Base-by-base conservation (phyloP, 2,329 filamentous ascomycete species). In the Epichloe gansuensis region DNA sequence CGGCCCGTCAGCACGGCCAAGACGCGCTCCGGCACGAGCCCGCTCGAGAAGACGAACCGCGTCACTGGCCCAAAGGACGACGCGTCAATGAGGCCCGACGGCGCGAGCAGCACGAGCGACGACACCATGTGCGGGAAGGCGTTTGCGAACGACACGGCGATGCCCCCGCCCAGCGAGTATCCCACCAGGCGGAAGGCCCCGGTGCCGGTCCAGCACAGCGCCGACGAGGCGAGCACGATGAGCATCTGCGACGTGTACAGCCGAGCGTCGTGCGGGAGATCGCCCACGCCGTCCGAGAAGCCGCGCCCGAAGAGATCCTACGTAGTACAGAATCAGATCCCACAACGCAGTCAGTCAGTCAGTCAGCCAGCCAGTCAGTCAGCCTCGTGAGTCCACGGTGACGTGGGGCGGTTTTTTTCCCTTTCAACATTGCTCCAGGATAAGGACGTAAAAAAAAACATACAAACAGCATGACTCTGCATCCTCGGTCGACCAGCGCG, bases 101-200 rank as follows among this genome's bases (percentile, higher is more conserved):
- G 89, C 0, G 89, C 88, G 43, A 96, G 76, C 5, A 95, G 77
- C 11, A 93, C 74, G 23, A 96, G 73, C 9, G 77, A 80, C 12
- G 77, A 75, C 13, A 95, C 75, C 52, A 91, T 72, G 47, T 78
- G 65, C 0, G 88, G 86, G 63, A 91, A 90, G 54, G 82, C 77
- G 9, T 80, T 80, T 6, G 87, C 81, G 63, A 94, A 91, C 55
- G 83, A 80, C 5, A 83, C 80, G 4, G 83, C 82, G 52, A 95
- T 83, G 50, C 85, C 87, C 46, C 89, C 89, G 53, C 89, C 89
- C 1, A 95, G 76, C 0, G 86, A 91, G 68, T 93, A 95, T 11
- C 89, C 89, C 12, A 91, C 70, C 21, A 95, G 67, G 47, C 77
- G 77, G 63, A 93, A 82, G 47, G 73, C 75, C 44, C 65, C 61